phyloP scores from a whole-genome alignment of 768 basidiomycete genomes.

The Collybia sp. region DNA sequence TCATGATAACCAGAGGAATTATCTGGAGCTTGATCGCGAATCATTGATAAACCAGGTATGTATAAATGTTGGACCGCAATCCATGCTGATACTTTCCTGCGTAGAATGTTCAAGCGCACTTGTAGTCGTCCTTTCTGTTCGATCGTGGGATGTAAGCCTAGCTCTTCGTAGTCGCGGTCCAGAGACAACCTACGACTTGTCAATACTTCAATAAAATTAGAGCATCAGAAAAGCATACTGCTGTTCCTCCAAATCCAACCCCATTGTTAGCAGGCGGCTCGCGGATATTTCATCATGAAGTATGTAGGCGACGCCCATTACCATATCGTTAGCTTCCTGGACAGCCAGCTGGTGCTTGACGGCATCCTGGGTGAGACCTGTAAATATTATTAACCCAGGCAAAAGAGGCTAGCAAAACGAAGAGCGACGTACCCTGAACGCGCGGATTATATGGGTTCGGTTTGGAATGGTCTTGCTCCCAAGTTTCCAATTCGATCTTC shows the following conservation, averaged over 20 bases:
- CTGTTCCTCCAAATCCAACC: conserved; percentile 13
- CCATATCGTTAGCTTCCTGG: no score
- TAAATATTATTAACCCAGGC: neutral
- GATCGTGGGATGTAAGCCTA: no score
- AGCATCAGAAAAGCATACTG: conserved; percentile 8
- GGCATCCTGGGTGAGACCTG: no score
- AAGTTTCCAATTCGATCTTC: conserved; percentile 7
- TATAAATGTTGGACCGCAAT: conserved; percentile 13
- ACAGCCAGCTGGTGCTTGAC: no score
- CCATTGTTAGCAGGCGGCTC: conserved; percentile 7
- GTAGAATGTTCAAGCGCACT: conserved; percentile 4
- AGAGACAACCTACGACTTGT: neutral
- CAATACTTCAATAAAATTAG: neutral
- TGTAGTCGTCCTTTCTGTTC: conserved; percentile 7
- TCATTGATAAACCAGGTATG: conserved; percentile 2
- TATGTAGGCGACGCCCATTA: neutral
- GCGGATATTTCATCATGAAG: conserved; percentile 8
- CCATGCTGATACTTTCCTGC: conserved; percentile 9
- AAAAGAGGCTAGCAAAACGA: neutral
- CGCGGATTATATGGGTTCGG: no score
- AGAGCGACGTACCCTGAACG: neutral
- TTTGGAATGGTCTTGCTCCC: conserved; percentile 5
- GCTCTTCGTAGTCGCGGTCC: no score
- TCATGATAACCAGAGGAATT: neutral
- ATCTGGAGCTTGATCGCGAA: neutral